Base-by-base conservation (phyloP, 2,329 filamentous ascomycete genomes). In the Colletotrichum shisoi region DNA sequence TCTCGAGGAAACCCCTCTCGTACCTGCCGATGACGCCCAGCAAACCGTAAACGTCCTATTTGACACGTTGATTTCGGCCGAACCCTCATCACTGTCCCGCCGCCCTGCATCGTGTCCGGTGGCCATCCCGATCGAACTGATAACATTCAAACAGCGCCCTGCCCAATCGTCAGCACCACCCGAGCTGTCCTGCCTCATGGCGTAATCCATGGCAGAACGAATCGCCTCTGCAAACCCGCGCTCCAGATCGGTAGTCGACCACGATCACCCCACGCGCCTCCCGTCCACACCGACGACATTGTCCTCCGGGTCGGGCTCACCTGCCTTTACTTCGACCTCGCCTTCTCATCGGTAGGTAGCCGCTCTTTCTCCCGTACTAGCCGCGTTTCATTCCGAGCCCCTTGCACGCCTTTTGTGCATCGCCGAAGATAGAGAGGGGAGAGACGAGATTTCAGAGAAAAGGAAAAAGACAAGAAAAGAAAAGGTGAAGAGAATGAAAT, bases 171-270 rank as follows among this genome's bases (percentile, higher is more conserved):
- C 45, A 68, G 63, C 57, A 61, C 57, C 31, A 53, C 66, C 34
- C 52, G 40, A 67, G 61, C 57, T 53, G 61, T 39, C 79, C 78
- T 80, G 83, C 81, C 84, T 81, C 78, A 88, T 88, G 85, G 85
- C 85, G 85, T 88, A 87, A 85, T 85, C 83, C 84, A 88, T 88
- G 86, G 85, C 85, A 87, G 85, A 87, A 84, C 85, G 82, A 87
- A 87, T 79, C 79, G 63, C 62, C 75, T 74, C 76, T 78, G 78
- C 79, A 79, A 81, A 79, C 73, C 76, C 76, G 80, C 81, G 81
- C 78, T 79, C 80, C 76, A 79, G 80, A 82, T 81, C 81, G 81
- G 80, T 78, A 83, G 80, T 81, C 79, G 82, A 85, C 78, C 83
- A 84, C 83, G 81, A 84, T 75, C 72, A 74, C 66, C 71, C 75